Evolutionary conservation across 164 flowering plant genomes (phyloP), one percentile per base, ranked within the genome.

Genomic region (Paratinospora sagittata): DNA sequence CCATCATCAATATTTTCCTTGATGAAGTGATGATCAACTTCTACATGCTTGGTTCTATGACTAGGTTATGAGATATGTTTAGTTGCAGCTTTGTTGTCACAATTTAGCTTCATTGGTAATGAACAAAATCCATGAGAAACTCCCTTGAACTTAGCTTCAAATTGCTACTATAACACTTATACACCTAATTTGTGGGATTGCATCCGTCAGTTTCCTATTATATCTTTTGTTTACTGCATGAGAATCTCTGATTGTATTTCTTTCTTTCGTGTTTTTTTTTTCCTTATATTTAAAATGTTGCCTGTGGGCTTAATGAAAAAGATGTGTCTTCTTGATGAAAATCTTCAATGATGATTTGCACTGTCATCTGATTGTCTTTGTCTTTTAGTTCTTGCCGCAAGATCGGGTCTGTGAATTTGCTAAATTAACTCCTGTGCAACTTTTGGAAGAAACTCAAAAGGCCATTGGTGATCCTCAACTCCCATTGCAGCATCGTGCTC

Each of bases 371-470:
- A 45, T 66, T 58, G 63, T 37, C 41, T 74, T 36, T 47, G 60
- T 45, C 65, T 9, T 52, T 34, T 73, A 91, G 97, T 94, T 94
- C 78, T 75, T 91, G 65, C 98, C 98, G 8, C 99, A 96, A 87
- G 99, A 96, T 77, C 83, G 97, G 78, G 99, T 96, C 16, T 90
- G 95, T 79, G 99, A 96, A 82, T 96, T 96, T 85, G 99, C 99
- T 13, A 96, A 93, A 85, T 74, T 96, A 72, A 85, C 91, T 81
- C 98, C 99, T 17, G 84, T 91, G 61, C 92, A 91, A 81, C 95
- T 96, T 76, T 81, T 95, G 58, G 91, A 90, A 73, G 99, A 93
- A 78, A 95, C 99, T 67, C 97, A 96, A 77, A 96, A 91, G 79
- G 98, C 99, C 73, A 92, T 96, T 72, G 98, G 99, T 55, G 91